These are phyloP conservation scores for Penicillium angulare DNA, from an alignment of 495 filamentous ascomycete species.

Conservation along the genomic window DNA sequence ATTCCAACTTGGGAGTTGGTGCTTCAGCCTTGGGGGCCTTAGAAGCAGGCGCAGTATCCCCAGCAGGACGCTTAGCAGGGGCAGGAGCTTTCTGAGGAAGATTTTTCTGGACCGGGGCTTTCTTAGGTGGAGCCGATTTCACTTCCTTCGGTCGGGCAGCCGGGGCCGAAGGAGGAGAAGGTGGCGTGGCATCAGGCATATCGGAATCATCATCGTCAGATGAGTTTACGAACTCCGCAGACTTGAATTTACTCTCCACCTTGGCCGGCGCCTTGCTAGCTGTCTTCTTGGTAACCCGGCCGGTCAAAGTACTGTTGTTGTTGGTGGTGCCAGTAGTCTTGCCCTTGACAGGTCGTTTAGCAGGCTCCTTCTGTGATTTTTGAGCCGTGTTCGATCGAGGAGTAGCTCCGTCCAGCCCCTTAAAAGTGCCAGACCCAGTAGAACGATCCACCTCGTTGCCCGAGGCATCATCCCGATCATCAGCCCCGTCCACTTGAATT, in stretches of 20 bases:
- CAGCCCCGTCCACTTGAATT: constrained; percentile 55
- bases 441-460: constrained; percentile 56
- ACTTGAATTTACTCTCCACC: constrained; percentile 56
- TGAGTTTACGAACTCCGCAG: constrained; percentile 71
- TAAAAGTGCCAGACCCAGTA: constrained; percentile 40
- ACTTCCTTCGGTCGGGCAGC: constrained; percentile 13
- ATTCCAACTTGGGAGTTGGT: constrained; percentile 22
- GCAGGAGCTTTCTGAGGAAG: constrained; percentile 6
- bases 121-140: constrained; percentile 13
- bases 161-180: constrained; percentile 19
- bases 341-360: constrained; percentile 60
- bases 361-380: constrained; percentile 59
- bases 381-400: constrained; percentile 58
- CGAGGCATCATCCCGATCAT: constrained; percentile 44
- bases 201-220: constrained; percentile 70
- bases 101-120: constrained; percentile 10
- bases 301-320: constrained; percentile 45
- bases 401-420: constrained; percentile 46
- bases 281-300: constrained; percentile 52
- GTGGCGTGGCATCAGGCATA: constrained; percentile 38
- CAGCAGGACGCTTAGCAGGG: constrained; percentile 14
- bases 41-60: constrained; percentile 9
- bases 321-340: constrained; percentile 45
- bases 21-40: constrained; percentile 22
- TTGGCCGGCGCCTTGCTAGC: constrained; percentile 46